These are phyloP conservation scores for Ogataea corticis DNA, from an alignment of 805 yeast genomes.

Conservation along the genomic window DNA sequence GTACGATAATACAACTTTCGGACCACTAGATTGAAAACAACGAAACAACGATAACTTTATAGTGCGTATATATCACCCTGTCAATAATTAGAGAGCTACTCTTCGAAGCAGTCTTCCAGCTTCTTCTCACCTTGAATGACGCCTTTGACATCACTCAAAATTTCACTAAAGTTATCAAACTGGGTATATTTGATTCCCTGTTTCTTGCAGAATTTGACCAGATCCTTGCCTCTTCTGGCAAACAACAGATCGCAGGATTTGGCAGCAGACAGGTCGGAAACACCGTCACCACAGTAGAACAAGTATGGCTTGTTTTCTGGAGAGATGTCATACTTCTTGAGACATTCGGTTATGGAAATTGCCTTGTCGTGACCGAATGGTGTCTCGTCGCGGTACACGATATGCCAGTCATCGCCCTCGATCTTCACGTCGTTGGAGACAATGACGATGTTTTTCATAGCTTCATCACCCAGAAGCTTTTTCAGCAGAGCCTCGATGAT, in stretches of 20 bases:
- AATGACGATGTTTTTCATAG: constrained; percentile 70
- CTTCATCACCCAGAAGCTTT: constrained; percentile 75
- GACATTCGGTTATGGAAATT: constrained; percentile 61
- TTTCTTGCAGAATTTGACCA: constrained; percentile 78
- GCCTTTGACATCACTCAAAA: constrained; percentile 57
- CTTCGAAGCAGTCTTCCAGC: constrained; percentile 38
- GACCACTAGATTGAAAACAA: too few species aligned
- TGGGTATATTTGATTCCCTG: constrained; percentile 84
- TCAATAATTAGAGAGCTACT: constrained; percentile 10
- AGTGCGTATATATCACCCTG: background rate
- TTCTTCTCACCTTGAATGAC: constrained; percentile 48
- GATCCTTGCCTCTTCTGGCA: constrained; percentile 90
- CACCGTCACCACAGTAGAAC: constrained; percentile 98
- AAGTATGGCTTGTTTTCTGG: constrained; percentile 54
- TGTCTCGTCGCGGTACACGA: constrained; percentile 81
- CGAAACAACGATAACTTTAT: background rate
- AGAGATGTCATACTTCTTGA: constrained; percentile 32
- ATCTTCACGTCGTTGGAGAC: constrained; percentile 63
- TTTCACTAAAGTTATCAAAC: constrained; percentile 75
- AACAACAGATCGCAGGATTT: constrained; percentile 90
- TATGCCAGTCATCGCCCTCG: constrained; percentile 72
- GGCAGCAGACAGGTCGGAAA: constrained; percentile 92
- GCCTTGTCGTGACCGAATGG: constrained; percentile 96
- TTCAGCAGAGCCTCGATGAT: constrained; percentile 76
- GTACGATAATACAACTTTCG: background rate